Evolutionary conservation across 2,329 filamentous ascomycete genomes (phyloP).

Genomic region (Colletotrichum eremochloae): DNA sequence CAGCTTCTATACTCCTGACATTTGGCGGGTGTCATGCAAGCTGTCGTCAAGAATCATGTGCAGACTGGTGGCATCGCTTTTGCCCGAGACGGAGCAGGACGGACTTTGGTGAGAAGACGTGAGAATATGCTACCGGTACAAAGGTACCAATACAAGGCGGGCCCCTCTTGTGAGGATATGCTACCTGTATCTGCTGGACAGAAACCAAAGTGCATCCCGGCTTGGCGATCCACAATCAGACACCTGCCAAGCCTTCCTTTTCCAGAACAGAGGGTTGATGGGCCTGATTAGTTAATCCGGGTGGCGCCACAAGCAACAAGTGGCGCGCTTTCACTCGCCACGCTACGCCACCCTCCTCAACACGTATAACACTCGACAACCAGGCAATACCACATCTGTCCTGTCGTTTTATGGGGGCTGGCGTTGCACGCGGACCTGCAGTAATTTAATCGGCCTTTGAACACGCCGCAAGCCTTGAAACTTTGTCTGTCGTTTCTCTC

Average conservation of each 20-base stretch:
- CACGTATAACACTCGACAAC: slow-evolving; percentile 1
- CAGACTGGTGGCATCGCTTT: too few relatives aligned
- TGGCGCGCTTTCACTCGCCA: slow-evolving; percentile 29
- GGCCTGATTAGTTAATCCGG: slow-evolving; percentile 4
- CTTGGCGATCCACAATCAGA: slow-evolving; percentile 14
- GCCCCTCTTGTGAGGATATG: too few relatives aligned
- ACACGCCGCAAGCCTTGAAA: background rate
- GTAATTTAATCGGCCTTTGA: background rate
- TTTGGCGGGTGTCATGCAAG: background rate
- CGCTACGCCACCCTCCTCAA: slow-evolving; percentile 17
- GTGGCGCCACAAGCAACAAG: slow-evolving; percentile 24
- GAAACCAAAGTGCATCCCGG: too few relatives aligned
- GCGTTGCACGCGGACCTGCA: too few relatives aligned
- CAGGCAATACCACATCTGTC: slow-evolving; percentile 23
- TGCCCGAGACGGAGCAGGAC: too few relatives aligned
- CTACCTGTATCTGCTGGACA: too few relatives aligned
- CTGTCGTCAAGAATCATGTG: background rate
- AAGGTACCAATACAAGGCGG: background rate
- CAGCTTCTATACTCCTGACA: background rate
- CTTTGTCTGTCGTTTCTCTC: background rate
- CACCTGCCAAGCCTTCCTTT: slow-evolving; percentile 14
- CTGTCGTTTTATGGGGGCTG: too few relatives aligned
- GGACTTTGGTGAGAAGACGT: too few relatives aligned
- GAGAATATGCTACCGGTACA: too few relatives aligned
- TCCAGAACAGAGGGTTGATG: background rate